Evolutionary conservation across 2,329 filamentous ascomycete species (phyloP).

Genomic region (Leptosphaerulina australis): DNA sequence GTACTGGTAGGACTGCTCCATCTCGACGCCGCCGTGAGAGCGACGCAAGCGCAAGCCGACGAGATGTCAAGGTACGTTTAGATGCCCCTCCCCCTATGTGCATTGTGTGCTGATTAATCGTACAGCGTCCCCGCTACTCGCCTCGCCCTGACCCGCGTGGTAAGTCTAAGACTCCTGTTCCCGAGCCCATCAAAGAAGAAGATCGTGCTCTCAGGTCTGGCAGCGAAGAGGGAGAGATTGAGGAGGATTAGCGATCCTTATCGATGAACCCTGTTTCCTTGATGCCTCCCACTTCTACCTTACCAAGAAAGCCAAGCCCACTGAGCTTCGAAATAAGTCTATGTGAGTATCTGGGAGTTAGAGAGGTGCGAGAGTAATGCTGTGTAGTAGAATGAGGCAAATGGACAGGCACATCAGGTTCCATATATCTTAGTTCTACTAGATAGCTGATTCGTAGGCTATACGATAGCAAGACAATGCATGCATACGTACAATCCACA

Average conservation of each 20-base stretch:
- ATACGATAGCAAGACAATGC: not conserved
- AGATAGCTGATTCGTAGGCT: not conserved
- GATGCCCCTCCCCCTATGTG: not conserved
- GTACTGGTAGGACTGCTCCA: constrained; percentile 57
- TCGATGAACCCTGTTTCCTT: not conserved
- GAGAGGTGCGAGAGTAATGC: not conserved
- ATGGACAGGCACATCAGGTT: not conserved
- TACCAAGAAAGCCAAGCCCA: not conserved
- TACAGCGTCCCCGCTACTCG: constrained; percentile 56
- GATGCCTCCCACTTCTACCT: too few relatives aligned
- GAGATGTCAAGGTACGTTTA: constrained; percentile 52
- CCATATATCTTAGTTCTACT: not conserved
- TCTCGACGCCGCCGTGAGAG: constrained; percentile 75
- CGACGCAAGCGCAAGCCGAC: constrained; percentile 59
- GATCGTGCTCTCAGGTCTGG: constrained; percentile 76
- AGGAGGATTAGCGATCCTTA: constrained; percentile 64
- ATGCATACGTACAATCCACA: too few relatives aligned
- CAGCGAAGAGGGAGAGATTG: constrained; percentile 97
- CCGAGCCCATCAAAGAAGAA: constrained; percentile 57
- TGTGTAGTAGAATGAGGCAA: not conserved
- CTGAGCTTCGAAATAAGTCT: not conserved
- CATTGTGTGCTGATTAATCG: constrained; percentile 15
- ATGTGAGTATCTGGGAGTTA: not conserved
- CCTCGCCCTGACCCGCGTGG: constrained; percentile 57
- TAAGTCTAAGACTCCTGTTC: constrained; percentile 62